These are phyloP conservation scores for Termitomyces sp. DNA, from an alignment of 768 basidiomycete genomes.

Conservation along the genomic window DNA sequence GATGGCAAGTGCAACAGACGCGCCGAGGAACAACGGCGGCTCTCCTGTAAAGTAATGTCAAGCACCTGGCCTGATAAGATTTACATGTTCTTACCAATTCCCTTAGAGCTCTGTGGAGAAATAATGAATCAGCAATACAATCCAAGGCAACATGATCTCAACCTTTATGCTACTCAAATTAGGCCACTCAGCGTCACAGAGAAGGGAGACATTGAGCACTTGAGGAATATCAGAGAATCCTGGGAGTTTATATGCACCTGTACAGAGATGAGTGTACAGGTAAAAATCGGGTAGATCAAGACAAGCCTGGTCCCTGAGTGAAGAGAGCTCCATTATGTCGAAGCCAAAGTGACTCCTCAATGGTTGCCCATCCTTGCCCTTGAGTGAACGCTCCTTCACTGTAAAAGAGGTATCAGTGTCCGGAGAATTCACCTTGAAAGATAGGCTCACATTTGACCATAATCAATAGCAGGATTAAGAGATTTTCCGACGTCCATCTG, in stretches of 20 bases:
- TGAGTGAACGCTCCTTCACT: constrained; percentile 14
- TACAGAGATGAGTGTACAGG: not conserved
- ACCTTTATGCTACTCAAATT: constrained; percentile 14
- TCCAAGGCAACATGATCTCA: not conserved
- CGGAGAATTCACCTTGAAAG: not conserved
- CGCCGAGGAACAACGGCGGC: constrained; percentile 14
- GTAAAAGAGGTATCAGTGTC: not conserved
- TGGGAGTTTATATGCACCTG: constrained; percentile 15
- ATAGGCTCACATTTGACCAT: constrained; percentile 12
- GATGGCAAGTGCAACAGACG: constrained; percentile 13
- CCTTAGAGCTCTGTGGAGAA: constrained; percentile 6
- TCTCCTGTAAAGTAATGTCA: not conserved
- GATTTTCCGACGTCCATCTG: constrained; percentile 16
- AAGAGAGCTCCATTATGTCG: constrained; percentile 14
- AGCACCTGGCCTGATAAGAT: not conserved
- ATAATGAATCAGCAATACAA: not conserved
- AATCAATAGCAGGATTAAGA: constrained; percentile 14
- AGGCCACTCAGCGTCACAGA: constrained; percentile 15
- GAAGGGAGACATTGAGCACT: constrained; percentile 14
- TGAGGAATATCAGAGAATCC: constrained; percentile 15
- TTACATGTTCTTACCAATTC: constrained; percentile 5
- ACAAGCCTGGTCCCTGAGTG: constrained; percentile 11
- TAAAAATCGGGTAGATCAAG: not conserved
- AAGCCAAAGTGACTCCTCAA: constrained; percentile 15
- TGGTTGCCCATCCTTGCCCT: constrained; percentile 15